phyloP scores from a whole-genome alignment of 2,329 filamentous ascomycete genomes.

The Colletotrichum sp. region DNA sequence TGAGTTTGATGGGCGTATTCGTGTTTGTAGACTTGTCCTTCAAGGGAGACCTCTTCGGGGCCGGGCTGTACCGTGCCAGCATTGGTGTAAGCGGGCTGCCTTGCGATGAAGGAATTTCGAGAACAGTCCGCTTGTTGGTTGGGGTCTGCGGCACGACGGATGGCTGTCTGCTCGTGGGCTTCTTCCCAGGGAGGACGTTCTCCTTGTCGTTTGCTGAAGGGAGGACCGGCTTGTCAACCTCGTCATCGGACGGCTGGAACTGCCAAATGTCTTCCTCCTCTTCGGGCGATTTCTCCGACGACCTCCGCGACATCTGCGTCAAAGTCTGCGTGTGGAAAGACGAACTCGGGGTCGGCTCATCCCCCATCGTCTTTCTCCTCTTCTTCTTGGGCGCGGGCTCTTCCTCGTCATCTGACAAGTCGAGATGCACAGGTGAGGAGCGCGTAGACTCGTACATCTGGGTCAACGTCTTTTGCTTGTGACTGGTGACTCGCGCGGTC shows the following conservation, averaged over 20 bases:
- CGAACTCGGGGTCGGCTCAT: conserved; percentile 28
- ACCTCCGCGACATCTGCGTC: conserved; percentile 46
- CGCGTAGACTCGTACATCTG: conserved; percentile 44
- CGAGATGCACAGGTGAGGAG: conserved; percentile 21
- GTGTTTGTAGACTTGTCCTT: conserved; percentile 37
- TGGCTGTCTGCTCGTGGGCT: conserved; percentile 29
- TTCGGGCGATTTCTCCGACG: conserved; percentile 39
- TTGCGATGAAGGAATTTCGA: conserved; percentile 52
- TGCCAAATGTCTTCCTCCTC: conserved; percentile 13
- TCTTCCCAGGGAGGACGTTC: conserved; percentile 8
- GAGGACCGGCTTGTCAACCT: conserved; percentile 32
- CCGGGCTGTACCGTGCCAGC: conserved; percentile 43
- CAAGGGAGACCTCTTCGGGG: conserved; percentile 39
- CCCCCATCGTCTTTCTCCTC: conserved; percentile 34
- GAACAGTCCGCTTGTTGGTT: conserved; percentile 29
- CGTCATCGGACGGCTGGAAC: conserved; percentile 45
- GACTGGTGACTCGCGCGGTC: conserved; percentile 6
- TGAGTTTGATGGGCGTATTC: conserved; percentile 1
- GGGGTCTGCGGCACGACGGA: conserved; percentile 50
- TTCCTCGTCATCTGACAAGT: conserved; percentile 30
- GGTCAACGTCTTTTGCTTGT: conserved; percentile 45
- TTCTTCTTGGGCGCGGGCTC: conserved; percentile 2
- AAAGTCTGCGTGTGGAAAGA: conserved; percentile 47
- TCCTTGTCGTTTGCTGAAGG: conserved; percentile 45
- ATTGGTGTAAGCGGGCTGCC: conserved; percentile 46